Conservation (phyloP, 179 eudicot genomes). For the Spergularia azorica region DNA sequence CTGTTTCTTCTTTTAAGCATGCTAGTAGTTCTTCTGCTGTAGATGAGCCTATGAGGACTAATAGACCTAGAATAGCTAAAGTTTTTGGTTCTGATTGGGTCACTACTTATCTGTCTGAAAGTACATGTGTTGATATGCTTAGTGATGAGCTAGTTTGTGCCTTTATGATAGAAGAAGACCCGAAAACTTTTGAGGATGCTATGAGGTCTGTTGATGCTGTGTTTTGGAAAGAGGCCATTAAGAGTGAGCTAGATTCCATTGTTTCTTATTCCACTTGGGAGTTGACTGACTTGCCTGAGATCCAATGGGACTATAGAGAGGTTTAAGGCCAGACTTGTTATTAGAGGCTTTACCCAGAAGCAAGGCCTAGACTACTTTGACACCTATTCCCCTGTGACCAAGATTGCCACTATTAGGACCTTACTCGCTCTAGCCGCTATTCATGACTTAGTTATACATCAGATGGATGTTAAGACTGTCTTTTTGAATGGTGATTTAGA, state of each 20-base stretch:
- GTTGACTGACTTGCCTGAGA: neutral
- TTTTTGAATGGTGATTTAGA: neutral
- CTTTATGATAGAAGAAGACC: neutral
- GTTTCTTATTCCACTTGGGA: neutral
- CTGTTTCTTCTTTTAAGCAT: too few relatives aligned
- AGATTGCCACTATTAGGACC: too few relatives aligned
- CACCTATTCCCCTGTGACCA: too few relatives aligned
- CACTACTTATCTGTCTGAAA: neutral
- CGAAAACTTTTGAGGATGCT: neutral
- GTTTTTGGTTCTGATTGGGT: neutral
- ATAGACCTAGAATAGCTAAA: neutral
- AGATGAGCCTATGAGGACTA: neutral
- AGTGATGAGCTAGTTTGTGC: neutral
- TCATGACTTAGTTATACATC: too few relatives aligned
- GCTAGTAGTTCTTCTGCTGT: too few relatives aligned
- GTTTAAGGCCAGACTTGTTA: neutral
- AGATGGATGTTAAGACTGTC: conserved; percentile 1
- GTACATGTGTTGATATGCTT: neutral
- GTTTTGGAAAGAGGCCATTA: neutral
- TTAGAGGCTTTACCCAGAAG: too few relatives aligned
- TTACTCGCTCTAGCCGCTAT: too few relatives aligned
- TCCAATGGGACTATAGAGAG: too few relatives aligned
- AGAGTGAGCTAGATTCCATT: conserved; percentile 4
- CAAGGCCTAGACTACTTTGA: too few relatives aligned
- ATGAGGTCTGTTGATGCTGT: neutral